These are phyloP conservation scores for Coprinopsis cinerea DNA, from an alignment of 768 basidiomycete genomes.

Conservation along the genomic window DNA sequence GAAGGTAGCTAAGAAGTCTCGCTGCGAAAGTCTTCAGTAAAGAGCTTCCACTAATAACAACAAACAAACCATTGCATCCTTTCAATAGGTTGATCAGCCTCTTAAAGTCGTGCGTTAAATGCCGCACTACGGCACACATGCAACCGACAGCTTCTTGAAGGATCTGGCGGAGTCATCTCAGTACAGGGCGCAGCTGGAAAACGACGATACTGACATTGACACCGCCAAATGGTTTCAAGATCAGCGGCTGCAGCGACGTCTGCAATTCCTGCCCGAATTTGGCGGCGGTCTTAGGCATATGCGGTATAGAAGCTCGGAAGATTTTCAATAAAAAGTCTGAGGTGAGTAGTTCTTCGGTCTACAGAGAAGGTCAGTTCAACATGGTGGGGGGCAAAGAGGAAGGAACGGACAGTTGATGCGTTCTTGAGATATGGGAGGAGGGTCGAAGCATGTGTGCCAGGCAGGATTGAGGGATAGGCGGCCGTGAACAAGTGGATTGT, in stretches of 20 bases:
- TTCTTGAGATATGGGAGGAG: constrained; percentile 89
- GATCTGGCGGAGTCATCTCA: constrained; percentile 38
- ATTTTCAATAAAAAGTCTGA: constrained; percentile 87
- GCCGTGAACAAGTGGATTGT: constrained; percentile 80
- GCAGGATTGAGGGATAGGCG: constrained; percentile 81
- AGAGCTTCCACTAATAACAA: background rate
- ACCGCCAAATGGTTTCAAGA: constrained; percentile 76
- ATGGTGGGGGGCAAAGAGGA: background rate
- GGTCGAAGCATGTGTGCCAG: constrained; percentile 75
- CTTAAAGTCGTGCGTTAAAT: constrained; percentile 82
- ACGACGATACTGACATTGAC: constrained; percentile 39
- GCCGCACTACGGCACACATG: constrained; percentile 77
- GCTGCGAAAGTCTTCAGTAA: constrained; percentile 48
- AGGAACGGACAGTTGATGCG: constrained; percentile 56
- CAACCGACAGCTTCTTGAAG: constrained; percentile 92
- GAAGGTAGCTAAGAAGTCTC: constrained; percentile 31
- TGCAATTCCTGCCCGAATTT: constrained; percentile 90
- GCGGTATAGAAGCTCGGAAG: constrained; percentile 77
- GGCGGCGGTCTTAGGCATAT: constrained; percentile 83
- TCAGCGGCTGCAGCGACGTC: constrained; percentile 79
- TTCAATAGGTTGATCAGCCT: constrained; percentile 75
- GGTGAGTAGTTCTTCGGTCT: constrained; percentile 80
- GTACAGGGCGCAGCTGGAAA: background rate
- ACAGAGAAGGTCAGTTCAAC: constrained; percentile 4
- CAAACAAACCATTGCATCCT: constrained; percentile 78